A percentile compares a stretch with the other conserved stretches of the same genome.
Conservation (phyloP, 2,329 filamentous ascomycete genomes). For the Pseudocercospora musae region DNA sequence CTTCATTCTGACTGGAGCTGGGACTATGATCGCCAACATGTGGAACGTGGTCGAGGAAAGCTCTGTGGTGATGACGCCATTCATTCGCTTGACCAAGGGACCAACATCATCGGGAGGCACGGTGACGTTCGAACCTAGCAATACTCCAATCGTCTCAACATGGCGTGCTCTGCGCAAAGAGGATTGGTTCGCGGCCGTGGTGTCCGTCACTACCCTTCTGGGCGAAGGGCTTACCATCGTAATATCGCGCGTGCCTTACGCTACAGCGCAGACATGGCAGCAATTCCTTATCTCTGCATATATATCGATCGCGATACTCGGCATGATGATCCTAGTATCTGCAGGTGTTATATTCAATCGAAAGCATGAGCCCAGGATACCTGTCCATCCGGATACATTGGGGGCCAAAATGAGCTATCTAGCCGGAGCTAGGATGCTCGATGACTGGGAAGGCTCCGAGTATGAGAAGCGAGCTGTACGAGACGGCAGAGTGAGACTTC, state of each 20-base stretch:
- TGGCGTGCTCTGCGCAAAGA: slow-evolving; percentile 5
- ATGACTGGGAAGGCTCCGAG: slow-evolving; percentile 15
- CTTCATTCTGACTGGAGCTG: slow-evolving; percentile 22
- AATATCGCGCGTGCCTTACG: slow-evolving; percentile 20
- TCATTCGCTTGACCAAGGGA: slow-evolving; percentile 8
- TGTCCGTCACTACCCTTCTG: slow-evolving; percentile 14
- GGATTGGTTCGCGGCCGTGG: slow-evolving; percentile 14
- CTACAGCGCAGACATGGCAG: slow-evolving; percentile 15
- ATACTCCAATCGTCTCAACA: slow-evolving; percentile 19
- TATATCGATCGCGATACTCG: slow-evolving; percentile 18
- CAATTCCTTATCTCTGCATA: slow-evolving; percentile 17
- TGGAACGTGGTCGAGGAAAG: slow-evolving; percentile 21
- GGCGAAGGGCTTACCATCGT: slow-evolving; percentile 22
- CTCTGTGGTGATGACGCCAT: slow-evolving; percentile 16
- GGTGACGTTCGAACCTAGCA: slow-evolving; percentile 17
- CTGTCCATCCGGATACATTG: slow-evolving; percentile 19
- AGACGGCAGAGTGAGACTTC: slow-evolving; percentile 5
- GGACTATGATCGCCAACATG: slow-evolving; percentile 15
- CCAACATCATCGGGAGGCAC: slow-evolving; percentile 11
- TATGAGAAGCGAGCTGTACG: slow-evolving; percentile 6
- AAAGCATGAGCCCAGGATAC: slow-evolving; percentile 14
- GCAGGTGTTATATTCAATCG: slow-evolving; percentile 13
- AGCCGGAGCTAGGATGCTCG: slow-evolving; percentile 7
- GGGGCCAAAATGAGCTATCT: slow-evolving; percentile 19
- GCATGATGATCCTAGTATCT: slow-evolving; percentile 17